Conservation (phyloP, 306 rosid genomes). For the Datisca glomerata region DNA sequence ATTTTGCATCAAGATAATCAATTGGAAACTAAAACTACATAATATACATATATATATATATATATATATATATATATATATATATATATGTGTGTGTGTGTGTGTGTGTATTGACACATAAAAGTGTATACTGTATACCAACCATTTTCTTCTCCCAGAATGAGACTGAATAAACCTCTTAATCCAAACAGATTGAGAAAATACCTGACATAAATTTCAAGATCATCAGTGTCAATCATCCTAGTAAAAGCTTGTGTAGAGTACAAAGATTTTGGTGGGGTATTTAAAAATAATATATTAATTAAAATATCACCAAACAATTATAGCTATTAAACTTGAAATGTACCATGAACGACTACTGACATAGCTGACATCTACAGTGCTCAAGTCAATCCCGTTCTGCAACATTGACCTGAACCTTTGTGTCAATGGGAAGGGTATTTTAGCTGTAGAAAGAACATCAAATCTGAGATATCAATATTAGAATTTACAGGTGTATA, state of each 20-base stretch:
- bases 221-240: slow-evolving; percentile 10
- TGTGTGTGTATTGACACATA: no score
- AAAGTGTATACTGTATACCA: slow-evolving; percentile 13
- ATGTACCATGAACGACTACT: slow-evolving; percentile 96
- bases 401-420: slow-evolving; percentile 96
- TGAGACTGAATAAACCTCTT: slow-evolving; percentile 96
- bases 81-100: background rate
- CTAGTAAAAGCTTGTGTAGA: slow-evolving; percentile 8
- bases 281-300: no score
- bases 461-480: background rate
- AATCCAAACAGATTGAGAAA: slow-evolving; percentile 93
- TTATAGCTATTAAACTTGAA: slow-evolving; percentile 10
- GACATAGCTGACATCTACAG: slow-evolving; percentile 99
- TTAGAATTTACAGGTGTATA: background rate
- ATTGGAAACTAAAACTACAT: slow-evolving; percentile 3
- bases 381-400: slow-evolving; percentile 97
- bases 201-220: slow-evolving; percentile 47
- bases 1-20: background rate
- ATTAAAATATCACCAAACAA: no score
- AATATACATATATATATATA: background rate
- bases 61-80: background rate
- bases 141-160: slow-evolving; percentile 99
- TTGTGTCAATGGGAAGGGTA: slow-evolving; percentile 95
- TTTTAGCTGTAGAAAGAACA: slow-evolving; percentile 72
- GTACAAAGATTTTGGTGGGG: no score